A percentile compares a stretch with the other conserved stretches of the same genome.
Conservation (phyloP, 1,139 yeast species). For the Pichia sp. region DNA sequence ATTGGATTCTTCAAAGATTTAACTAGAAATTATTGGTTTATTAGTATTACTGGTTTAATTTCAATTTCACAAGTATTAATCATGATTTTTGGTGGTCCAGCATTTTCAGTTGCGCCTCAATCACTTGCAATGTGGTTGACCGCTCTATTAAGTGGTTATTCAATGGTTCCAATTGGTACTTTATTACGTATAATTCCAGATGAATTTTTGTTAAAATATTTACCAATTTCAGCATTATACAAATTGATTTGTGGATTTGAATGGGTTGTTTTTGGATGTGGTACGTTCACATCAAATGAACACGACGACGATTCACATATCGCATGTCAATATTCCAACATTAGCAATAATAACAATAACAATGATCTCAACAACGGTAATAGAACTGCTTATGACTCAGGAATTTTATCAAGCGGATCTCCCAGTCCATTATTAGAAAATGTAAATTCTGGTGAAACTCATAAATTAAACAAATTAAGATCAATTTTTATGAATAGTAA, state of each 20-base stretch:
- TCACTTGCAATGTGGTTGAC: constrained; percentile 87
- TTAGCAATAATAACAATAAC: neutral
- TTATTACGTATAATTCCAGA: constrained; percentile 80
- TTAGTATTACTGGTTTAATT: constrained; percentile 63
- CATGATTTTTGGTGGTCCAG: constrained; percentile 97
- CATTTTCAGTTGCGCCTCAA: constrained; percentile 75
- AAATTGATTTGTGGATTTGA: constrained; percentile 42
- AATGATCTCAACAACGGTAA: neutral
- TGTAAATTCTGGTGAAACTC: constrained; percentile 5
- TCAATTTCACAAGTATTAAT: constrained; percentile 80
- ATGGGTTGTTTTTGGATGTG: constrained; percentile 37
- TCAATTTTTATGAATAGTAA: neutral
- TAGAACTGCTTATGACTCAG: neutral
- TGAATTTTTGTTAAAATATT: constrained; percentile 57
- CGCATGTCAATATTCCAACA: neutral
- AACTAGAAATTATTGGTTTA: constrained; percentile 74
- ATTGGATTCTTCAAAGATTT: constrained; percentile 79
- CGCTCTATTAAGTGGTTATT: constrained; percentile 74
- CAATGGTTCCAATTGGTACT: constrained; percentile 76
- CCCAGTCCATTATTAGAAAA: constrained; percentile 12
- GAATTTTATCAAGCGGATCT: constrained; percentile 4
- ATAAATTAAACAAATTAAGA: constrained; percentile 4
- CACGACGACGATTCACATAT: constrained; percentile 2
- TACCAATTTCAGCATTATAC: constrained; percentile 59
- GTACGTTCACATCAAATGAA: constrained; percentile 8